Conservation (phyloP, 306 rosid species). For the Senna siamea region DNA sequence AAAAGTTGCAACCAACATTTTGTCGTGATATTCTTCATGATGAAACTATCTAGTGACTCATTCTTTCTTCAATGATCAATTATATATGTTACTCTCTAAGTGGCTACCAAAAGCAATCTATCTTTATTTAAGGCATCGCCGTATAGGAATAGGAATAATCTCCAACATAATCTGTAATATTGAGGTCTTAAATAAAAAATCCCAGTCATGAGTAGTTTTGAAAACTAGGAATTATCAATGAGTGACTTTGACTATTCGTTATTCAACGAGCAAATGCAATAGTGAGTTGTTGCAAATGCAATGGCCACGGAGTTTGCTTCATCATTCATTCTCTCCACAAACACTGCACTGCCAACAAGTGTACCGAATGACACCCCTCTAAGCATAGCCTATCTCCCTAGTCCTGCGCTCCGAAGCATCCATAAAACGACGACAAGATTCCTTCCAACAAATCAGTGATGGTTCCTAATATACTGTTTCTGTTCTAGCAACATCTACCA, state of each 20-base stretch:
- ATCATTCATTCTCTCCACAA: too few relatives aligned
- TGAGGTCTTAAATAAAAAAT: too few relatives aligned
- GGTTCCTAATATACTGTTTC: slow-evolving; percentile 53
- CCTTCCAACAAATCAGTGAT: slow-evolving; percentile 39
- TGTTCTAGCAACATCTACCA: slow-evolving; percentile 57
- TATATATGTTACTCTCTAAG: not conserved
- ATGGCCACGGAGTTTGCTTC: too few relatives aligned
- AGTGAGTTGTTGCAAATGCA: too few relatives aligned
- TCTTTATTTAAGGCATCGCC: not conserved
- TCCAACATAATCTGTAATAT: not conserved
- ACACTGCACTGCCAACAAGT: too few relatives aligned
- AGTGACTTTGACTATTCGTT: too few relatives aligned
- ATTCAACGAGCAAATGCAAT: too few relatives aligned
- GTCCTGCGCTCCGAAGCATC: slow-evolving; percentile 50
- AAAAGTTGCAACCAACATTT: not conserved
- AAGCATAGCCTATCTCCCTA: slow-evolving; percentile 50
- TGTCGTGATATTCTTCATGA: not conserved
- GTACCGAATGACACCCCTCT: slow-evolving; percentile 36
- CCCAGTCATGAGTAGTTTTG: too few relatives aligned
- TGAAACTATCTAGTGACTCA: not conserved
- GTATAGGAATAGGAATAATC: too few relatives aligned
- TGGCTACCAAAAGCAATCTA: not conserved
- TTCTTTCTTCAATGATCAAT: not conserved
- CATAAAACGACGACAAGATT: slow-evolving; percentile 36
- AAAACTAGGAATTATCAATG: not conserved